phyloP scores from a whole-genome alignment of 1,139 yeast species.

The Kurtzmaniella quercitrusa region DNA sequence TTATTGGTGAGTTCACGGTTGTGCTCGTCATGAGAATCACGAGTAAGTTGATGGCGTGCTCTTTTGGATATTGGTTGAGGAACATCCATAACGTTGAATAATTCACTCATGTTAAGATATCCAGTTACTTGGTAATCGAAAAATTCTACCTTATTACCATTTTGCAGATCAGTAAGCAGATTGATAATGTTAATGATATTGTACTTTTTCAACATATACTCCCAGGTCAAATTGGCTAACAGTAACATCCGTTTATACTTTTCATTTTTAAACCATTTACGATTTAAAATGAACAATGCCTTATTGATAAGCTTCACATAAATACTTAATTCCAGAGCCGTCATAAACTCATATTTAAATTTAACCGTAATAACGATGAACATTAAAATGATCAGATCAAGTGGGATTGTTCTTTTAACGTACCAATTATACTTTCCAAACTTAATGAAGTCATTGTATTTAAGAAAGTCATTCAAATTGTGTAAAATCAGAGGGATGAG shows the following conservation, averaged over 20 bases:
- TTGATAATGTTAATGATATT: constrained; percentile 28
- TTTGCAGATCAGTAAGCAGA: constrained; percentile 14
- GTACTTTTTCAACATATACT: constrained; percentile 35
- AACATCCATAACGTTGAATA: constrained; percentile 41
- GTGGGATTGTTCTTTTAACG: constrained; percentile 53
- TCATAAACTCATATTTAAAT: constrained; percentile 42
- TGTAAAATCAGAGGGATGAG: constrained; percentile 56
- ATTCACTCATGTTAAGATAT: constrained; percentile 35
- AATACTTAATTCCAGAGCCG: constrained; percentile 27
- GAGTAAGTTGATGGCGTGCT: constrained; percentile 1
- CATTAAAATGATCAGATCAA: constrained; percentile 54
- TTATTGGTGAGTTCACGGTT: background rate
- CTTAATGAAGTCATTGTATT: constrained; percentile 44
- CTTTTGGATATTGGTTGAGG: constrained; percentile 28
- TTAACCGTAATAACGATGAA: constrained; percentile 51
- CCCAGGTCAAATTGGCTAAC: constrained; percentile 42
- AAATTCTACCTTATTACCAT: constrained; percentile 25
- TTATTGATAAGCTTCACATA: constrained; percentile 40
- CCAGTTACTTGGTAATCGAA: constrained; percentile 41
- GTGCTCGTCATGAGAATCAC: background rate
- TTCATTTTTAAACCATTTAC: constrained; percentile 47
- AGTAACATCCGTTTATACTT: constrained; percentile 45
- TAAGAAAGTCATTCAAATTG: constrained; percentile 50
- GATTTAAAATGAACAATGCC: constrained; percentile 38
- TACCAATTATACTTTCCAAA: constrained; percentile 58